Conservation (phyloP, 2,329 filamentous ascomycete species). For the Mollisia scopiformis region DNA sequence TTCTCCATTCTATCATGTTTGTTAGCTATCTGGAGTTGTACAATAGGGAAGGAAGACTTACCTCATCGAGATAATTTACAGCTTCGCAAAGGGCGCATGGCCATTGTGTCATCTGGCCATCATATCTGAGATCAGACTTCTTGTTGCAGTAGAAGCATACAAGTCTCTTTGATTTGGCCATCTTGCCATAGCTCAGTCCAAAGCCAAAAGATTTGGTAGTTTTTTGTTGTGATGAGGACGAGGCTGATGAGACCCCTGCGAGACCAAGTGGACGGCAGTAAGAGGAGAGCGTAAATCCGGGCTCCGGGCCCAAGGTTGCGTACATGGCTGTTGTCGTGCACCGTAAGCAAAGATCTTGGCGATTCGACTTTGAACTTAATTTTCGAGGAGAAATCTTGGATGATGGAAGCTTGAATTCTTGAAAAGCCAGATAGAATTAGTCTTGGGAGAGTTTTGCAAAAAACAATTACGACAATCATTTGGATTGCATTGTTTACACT, state of each 20-base stretch:
- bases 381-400: too few species aligned
- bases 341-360: too few species aligned
- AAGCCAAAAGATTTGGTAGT: background rate
- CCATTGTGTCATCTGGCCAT: constrained; percentile 65
- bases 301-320: too few species aligned
- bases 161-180: constrained; percentile 43
- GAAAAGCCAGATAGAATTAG: too few species aligned
- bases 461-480: too few species aligned
- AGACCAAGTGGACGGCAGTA: too few species aligned
- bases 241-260: too few species aligned
- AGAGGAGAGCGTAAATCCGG: background rate
- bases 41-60: constrained; percentile 42
- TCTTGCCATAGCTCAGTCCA: constrained; percentile 25
- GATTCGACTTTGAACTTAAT: too few species aligned
- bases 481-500: too few species aligned
- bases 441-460: too few species aligned
- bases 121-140: constrained; percentile 62
- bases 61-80: constrained; percentile 87
- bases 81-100: constrained; percentile 80
- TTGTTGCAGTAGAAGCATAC: constrained; percentile 85
- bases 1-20: constrained; percentile 68
- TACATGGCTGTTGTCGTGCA: too few species aligned
- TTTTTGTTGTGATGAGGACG: background rate
- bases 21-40: constrained; percentile 8
- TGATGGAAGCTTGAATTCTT: too few species aligned